Conservation (phyloP, 2,329 filamentous ascomycete species). For the Lizonia empirigonia region DNA sequence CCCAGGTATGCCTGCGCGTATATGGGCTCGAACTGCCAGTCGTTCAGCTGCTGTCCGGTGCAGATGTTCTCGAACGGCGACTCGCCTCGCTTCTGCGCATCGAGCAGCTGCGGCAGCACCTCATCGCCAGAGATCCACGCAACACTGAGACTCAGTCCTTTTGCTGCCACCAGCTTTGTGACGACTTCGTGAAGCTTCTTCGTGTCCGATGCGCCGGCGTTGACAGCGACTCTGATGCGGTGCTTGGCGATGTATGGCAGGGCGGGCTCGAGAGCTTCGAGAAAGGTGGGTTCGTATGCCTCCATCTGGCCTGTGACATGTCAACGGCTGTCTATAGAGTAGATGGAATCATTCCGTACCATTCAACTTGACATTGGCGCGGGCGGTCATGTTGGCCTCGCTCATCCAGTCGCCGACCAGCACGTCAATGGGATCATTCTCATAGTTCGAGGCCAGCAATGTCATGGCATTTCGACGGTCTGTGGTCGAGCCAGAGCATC, state of each 20-base stretch:
- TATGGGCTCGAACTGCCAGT: conserved; percentile 45
- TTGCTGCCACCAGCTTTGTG: conserved; percentile 28
- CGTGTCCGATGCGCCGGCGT: conserved; percentile 43
- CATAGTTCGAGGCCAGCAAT: conserved; percentile 34
- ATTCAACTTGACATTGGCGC: conserved; percentile 31
- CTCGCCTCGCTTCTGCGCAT: conserved; percentile 47
- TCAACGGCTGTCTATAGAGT: not conserved
- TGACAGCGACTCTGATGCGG: conserved; percentile 43
- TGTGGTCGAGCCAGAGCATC: conserved; percentile 40
- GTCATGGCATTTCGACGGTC: conserved; percentile 43
- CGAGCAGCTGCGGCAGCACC: conserved; percentile 42
- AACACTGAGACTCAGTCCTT: conserved; percentile 36
- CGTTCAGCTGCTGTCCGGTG: conserved; percentile 46
- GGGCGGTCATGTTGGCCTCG: conserved; percentile 40
- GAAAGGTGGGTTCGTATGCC: conserved; percentile 59
- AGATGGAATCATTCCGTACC: conserved; percentile 10
- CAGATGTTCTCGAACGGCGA: conserved; percentile 45
- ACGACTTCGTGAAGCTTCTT: conserved; percentile 35
- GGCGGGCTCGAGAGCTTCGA: conserved; percentile 55
- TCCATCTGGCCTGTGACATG: conserved; percentile 34
- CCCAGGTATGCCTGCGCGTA: conserved; percentile 52
- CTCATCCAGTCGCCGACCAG: conserved; percentile 43
- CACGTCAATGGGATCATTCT: conserved; percentile 40
- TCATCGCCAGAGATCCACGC: conserved; percentile 55
- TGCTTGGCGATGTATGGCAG: conserved; percentile 41